Conservation (phyloP, 345 rosid species). For the Litchi chinensis region DNA sequence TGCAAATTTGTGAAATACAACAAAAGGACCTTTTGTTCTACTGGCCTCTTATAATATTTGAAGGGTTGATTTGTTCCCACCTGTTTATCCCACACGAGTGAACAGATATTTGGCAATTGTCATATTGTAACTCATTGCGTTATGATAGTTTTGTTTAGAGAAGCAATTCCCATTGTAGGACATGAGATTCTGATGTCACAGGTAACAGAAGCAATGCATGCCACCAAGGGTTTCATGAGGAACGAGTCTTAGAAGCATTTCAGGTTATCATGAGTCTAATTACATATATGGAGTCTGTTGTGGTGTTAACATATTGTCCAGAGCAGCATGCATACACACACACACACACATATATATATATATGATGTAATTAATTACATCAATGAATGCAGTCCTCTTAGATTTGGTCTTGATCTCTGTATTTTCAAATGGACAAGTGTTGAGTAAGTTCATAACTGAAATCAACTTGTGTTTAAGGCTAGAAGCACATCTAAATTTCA, state of each 20-base stretch:
- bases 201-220: not conserved
- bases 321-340: not conserved
- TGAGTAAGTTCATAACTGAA: not conserved
- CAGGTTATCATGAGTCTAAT: not conserved
- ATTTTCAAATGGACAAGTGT: not conserved
- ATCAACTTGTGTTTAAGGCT: slow-evolving; percentile 2
- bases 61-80: not conserved
- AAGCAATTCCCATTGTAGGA: not conserved
- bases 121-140: not conserved
- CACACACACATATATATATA: not conserved
- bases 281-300: not conserved
- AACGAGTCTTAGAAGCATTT: not conserved
- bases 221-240: not conserved
- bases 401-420: not conserved
- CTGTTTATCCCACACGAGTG: not conserved
- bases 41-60: not conserved
- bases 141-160: not conserved
- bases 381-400: not conserved
- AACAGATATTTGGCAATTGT: not conserved
- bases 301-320: not conserved
- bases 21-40: not conserved
- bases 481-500: not conserved
- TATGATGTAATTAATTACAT: not conserved
- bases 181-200: not conserved
- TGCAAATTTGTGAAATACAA: not conserved